These are phyloP conservation scores for Sonneratia alba DNA, from an alignment of 345 rosid genomes.

Conservation along the genomic window DNA sequence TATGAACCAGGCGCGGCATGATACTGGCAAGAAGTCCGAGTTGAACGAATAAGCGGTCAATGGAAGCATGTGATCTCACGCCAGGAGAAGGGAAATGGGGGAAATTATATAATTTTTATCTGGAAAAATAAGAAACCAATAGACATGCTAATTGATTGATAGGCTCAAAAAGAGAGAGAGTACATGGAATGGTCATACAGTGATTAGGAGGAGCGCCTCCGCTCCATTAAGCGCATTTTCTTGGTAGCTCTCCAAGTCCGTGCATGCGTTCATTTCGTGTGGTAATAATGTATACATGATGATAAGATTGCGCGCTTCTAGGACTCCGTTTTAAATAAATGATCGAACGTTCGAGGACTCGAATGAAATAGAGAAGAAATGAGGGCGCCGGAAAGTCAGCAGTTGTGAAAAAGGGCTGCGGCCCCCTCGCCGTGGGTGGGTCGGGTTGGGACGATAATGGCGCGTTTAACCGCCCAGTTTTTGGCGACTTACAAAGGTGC, in stretches of 20 bases:
- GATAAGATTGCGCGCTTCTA: background rate
- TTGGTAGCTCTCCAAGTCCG: background rate
- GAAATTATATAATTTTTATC: too few relatives aligned
- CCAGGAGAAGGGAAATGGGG: background rate
- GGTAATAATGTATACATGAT: too few relatives aligned
- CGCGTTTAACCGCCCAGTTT: background rate
- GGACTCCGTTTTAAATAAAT: too few relatives aligned
- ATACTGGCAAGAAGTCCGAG: too few relatives aligned
- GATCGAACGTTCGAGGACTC: background rate
- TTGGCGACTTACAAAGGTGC: background rate
- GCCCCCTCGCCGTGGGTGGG: background rate
- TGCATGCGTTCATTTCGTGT: background rate
- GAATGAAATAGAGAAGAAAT: background rate
- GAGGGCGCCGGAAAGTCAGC: background rate
- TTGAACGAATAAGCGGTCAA: too few relatives aligned
- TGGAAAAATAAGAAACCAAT: background rate
- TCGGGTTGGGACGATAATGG: slow-evolving; percentile 1
- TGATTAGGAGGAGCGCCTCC: background rate
- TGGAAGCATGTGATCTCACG: background rate
- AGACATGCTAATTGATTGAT: background rate
- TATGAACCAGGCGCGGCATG: too few relatives aligned
- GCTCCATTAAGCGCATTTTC: background rate
- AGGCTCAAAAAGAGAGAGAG: background rate
- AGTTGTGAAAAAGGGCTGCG: background rate
- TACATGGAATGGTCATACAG: background rate